Conservation (phyloP, 164 flowering plant species). For the Vitis rupestris region DNA sequence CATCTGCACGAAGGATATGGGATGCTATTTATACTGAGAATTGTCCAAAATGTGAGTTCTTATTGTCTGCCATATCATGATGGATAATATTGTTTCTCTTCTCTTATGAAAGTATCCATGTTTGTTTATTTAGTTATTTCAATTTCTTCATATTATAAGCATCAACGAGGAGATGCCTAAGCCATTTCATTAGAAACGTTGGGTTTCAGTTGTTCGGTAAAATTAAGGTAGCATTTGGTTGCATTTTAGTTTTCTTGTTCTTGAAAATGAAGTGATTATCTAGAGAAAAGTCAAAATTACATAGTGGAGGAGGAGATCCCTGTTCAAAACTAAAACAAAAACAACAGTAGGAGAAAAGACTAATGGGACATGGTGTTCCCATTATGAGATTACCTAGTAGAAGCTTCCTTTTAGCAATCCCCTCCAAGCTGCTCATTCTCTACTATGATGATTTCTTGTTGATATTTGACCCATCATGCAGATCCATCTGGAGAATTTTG, state of each 20-base stretch:
- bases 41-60: constrained; percentile 78
- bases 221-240: too few relatives aligned
- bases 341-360: background rate
- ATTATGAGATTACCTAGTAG: background rate
- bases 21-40: constrained; percentile 89
- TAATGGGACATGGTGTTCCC: background rate
- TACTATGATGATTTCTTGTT: background rate
- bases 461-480: constrained; percentile 26
- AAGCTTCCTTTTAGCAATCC: background rate
- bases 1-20: constrained; percentile 97
- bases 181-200: too few relatives aligned
- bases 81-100: background rate
- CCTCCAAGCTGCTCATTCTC: background rate
- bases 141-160: too few relatives aligned
- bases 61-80: background rate
- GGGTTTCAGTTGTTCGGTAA: too few relatives aligned
- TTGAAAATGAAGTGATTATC: too few relatives aligned
- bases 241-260: too few relatives aligned
- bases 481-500: constrained; percentile 82
- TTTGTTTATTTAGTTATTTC: too few relatives aligned
- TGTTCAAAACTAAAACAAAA: background rate
- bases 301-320: background rate
- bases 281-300: background rate
- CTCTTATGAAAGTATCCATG: background rate
- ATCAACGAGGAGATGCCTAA: too few relatives aligned